phyloP scores from a whole-genome alignment of 495 filamentous ascomycete genomes.

The Trichoderma erinaceum region DNA sequence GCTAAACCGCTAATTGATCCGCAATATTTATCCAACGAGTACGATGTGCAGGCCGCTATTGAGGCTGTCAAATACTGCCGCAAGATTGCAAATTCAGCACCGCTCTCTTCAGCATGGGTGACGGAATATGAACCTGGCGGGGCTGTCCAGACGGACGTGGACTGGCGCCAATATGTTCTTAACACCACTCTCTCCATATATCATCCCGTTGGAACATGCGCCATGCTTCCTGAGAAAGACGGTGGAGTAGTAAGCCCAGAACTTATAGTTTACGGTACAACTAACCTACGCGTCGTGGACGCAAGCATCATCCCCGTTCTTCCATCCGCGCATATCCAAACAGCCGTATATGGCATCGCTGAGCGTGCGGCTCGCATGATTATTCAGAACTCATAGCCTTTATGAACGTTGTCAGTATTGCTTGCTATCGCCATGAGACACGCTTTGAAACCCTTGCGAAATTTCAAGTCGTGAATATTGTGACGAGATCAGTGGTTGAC shows the following conservation, averaged over 20 bases:
- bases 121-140: slow-evolving; percentile 27
- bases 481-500: too few species aligned
- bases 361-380: slow-evolving; percentile 42
- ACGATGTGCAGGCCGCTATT: slow-evolving; percentile 23
- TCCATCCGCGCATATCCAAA: slow-evolving; percentile 30
- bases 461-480: too few species aligned
- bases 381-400: slow-evolving; percentile 15
- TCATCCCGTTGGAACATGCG: slow-evolving; percentile 39
- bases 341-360: slow-evolving; percentile 33
- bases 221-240: slow-evolving; percentile 39
- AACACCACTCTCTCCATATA: slow-evolving; percentile 21
- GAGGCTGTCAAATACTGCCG: slow-evolving; percentile 22
- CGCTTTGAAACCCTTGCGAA: too few species aligned
- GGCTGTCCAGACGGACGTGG: slow-evolving; percentile 22
- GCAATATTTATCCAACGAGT: slow-evolving; percentile 23
- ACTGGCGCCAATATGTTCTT: slow-evolving; percentile 23
- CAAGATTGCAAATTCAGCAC: slow-evolving; percentile 20
- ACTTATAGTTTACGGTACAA: slow-evolving; percentile 40
- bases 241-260: slow-evolving; percentile 46
- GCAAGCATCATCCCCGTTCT: slow-evolving; percentile 29
- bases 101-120: slow-evolving; percentile 22
- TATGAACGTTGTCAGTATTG: neutral
- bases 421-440: too few species aligned
- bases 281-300: slow-evolving; percentile 32
- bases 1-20: slow-evolving; percentile 25